A percentile compares a stretch with the other conserved stretches of the same genome.
These are phyloP conservation scores for Ophiostoma ulmi DNA, from an alignment of 2,329 filamentous ascomycete genomes.

Conservation along the genomic window DNA sequence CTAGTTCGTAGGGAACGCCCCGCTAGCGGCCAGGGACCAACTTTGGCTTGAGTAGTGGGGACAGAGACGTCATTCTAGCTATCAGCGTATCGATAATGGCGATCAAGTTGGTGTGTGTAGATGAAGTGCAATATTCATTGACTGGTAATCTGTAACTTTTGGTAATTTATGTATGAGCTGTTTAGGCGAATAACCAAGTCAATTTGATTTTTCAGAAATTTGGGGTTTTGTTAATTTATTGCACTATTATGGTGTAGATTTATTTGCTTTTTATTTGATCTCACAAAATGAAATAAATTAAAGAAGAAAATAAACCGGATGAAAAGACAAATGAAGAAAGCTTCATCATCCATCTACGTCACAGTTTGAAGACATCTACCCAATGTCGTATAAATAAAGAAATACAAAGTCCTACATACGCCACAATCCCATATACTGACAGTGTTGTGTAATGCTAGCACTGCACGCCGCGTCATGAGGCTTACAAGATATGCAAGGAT, in stretches of 20 bases:
- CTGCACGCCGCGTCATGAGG: constrained; percentile 16
- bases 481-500: constrained; percentile 12
- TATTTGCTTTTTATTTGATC: no score
- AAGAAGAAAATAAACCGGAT: background rate
- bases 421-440: background rate
- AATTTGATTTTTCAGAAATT: no score
- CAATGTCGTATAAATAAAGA: background rate
- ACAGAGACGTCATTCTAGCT: constrained; percentile 8
- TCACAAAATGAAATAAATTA: background rate
- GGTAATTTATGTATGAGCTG: no score
- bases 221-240: no score
- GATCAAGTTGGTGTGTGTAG: background rate
- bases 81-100: constrained; percentile 7
- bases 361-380: background rate
- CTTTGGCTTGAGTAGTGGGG: background rate
- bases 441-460: background rate
- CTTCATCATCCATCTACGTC: background rate
- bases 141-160: no score
- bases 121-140: background rate
- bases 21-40: constrained; percentile 1
- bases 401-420: constrained; percentile 8
- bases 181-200: no score
- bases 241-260: no score
- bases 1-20: background rate
- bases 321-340: background rate